Evolutionary conservation across 331 rosid species (phyloP).

Genomic region (Spiraea crenata): DNA sequence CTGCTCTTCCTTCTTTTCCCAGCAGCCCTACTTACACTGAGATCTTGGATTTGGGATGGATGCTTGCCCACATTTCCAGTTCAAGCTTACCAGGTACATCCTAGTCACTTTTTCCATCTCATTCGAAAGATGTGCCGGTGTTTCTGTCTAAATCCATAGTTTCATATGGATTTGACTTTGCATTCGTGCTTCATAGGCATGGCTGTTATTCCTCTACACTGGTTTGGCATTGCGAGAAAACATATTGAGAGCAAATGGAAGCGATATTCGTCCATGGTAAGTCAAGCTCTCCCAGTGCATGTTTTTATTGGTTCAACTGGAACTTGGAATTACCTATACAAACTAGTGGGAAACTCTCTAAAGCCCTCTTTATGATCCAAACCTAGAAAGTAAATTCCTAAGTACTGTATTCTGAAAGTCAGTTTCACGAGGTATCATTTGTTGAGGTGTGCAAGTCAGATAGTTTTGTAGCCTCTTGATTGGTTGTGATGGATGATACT

Average conservation of each 20-base stretch:
- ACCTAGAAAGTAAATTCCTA: not conserved
- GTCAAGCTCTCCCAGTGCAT: not conserved
- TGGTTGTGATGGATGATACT: not conserved
- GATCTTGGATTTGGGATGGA: constrained; percentile 94
- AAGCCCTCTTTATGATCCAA: not conserved
- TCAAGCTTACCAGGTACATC: constrained; percentile 86
- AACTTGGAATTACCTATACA: not conserved
- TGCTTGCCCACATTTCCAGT: constrained; percentile 96
- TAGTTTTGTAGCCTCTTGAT: not conserved
- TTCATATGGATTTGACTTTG: constrained; percentile 26
- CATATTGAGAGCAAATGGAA: constrained; percentile 89
- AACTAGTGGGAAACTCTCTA: not conserved
- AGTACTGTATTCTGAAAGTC: not conserved
- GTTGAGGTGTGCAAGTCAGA: not conserved
- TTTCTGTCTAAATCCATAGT: constrained; percentile 20
- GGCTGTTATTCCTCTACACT: constrained; percentile 95
- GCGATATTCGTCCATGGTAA: constrained; percentile 98
- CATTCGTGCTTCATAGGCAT: constrained; percentile 57
- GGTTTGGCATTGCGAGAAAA: constrained; percentile 96
- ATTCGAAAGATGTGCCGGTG: constrained; percentile 9
- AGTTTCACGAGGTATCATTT: not conserved
- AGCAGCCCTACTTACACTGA: constrained; percentile 58
- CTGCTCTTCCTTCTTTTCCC: constrained; percentile 91
- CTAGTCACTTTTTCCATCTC: not conserved
- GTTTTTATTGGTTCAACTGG: not conserved